Evolutionary conservation across 495 filamentous ascomycete genomes (phyloP), one percentile per base, ranked within the genome.

Genomic region (Apodospora peruviana): DNA sequence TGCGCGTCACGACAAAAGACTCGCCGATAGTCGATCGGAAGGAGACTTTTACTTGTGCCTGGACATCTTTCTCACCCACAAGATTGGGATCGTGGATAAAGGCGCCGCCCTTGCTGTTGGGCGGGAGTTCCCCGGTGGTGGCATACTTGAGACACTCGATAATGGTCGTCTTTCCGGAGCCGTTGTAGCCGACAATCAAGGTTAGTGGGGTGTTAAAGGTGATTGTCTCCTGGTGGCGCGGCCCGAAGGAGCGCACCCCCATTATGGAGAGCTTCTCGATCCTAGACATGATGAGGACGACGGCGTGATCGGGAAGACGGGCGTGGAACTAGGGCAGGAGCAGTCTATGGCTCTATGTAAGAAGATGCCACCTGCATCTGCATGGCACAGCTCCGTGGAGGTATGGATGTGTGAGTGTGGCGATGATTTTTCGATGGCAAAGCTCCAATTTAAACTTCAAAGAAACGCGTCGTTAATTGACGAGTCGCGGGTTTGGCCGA

Each of bases 111-210:
- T 86, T 90, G 73, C 86, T 93, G 71, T 96, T 96, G 22, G 91
- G 90, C 20, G 93, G 93, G 2, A 95, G 77, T 51, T 95, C 86
- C 43, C 93, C 93, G 11, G 90, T 96, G 25, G 94, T 96, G 38
- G 86, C 91, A 85, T 95, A 98, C 63, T 96, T 96, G 57, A 98
- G 89, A 62, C 93, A 96, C 66, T 98, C 93, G 69, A 98, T 97
- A 64, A 98, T 95, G 39, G 94, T 97, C 40, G 93, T 98, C 71
- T 98, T 98, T 37, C 94, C 93, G 8, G 91, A 96, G 47, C 93
- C 93, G 75, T 98, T 98, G 59, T 87, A 87, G 37, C 93, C 93
- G 45, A 98, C 93, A 53, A 98, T 97, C 43, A 98, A 76, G 7
- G 93, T 98, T 25, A 98, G 74, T 14, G 93, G 93, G 5, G 87